Percentiles rank a stretch among this genome's conserved stretches.
Conservation (phyloP, 2,329 filamentous ascomycete species). For the Berkeleyomyces rouxiae region DNA sequence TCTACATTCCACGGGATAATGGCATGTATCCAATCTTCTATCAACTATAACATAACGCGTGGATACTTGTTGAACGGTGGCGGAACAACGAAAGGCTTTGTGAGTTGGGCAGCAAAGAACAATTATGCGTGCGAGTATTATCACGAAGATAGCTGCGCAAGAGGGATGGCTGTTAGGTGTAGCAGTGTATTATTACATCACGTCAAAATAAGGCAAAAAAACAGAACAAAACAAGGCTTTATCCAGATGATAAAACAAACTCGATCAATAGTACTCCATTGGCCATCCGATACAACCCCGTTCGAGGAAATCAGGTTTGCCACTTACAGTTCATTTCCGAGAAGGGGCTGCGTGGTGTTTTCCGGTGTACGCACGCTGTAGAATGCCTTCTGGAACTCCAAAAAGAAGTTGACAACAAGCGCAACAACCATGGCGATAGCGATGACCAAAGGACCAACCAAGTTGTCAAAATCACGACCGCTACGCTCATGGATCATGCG, state of each 20-base stretch:
- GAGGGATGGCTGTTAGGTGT: background rate
- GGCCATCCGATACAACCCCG: background rate
- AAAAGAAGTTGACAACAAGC: slow-evolving; percentile 71
- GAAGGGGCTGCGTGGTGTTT: slow-evolving; percentile 4
- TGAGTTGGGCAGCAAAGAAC: background rate
- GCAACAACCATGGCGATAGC: slow-evolving; percentile 64
- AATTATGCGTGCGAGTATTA: background rate
- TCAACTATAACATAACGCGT: background rate
- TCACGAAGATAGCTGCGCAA: background rate
- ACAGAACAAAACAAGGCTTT: background rate
- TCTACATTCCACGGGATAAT: background rate
- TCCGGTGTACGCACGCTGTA: background rate
- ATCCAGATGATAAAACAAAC: background rate
- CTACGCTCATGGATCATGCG: slow-evolving; percentile 71
- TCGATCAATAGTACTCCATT: background rate
- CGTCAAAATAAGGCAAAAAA: background rate
- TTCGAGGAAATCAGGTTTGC: no score
- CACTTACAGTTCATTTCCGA: slow-evolving; percentile 8
- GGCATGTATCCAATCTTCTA: background rate
- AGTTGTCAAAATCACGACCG: slow-evolving; percentile 83
- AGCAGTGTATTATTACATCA: background rate
- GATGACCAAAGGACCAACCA: slow-evolving; percentile 69
- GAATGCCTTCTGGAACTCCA: slow-evolving; percentile 42
- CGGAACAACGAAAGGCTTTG: background rate
- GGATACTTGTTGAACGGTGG: background rate